phyloP scores from a whole-genome alignment of 371 early-diverging fungal species.

The Coemansia linderi region DNA sequence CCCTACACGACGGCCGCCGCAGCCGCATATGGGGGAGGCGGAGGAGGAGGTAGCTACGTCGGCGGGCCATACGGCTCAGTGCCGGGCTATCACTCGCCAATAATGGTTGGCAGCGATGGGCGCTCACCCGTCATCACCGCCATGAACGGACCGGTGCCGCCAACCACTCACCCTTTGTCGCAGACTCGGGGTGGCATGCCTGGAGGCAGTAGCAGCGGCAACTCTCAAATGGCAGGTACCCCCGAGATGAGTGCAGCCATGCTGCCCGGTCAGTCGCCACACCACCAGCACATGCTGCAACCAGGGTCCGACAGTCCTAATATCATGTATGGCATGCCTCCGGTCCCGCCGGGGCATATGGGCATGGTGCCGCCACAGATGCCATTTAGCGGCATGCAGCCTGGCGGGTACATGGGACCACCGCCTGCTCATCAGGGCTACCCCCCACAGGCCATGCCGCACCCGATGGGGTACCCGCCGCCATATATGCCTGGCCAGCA shows the following conservation, averaged over 20 bases:
- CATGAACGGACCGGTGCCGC: constrained; percentile 16
- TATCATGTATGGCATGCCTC: constrained; percentile 31
- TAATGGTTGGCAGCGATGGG: constrained; percentile 27
- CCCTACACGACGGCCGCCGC: constrained; percentile 20
- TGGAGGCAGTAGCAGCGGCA: constrained; percentile 7
- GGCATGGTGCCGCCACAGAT: constrained; percentile 51
- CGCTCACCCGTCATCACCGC: constrained; percentile 33
- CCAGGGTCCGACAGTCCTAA: constrained; percentile 34
- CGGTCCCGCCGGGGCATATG: constrained; percentile 42
- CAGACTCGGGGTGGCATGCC: constrained; percentile 13
- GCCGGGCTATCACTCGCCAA: constrained; percentile 35
- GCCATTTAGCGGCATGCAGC: constrained; percentile 42
- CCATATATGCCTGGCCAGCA: constrained; percentile 41
- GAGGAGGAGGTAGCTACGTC: constrained; percentile 9
- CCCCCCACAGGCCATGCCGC: constrained; percentile 39
- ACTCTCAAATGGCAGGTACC: constrained; percentile 23
- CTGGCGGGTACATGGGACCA: constrained; percentile 43
- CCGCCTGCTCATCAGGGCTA: constrained; percentile 45
- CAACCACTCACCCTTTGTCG: constrained; percentile 24
- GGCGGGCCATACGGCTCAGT: constrained; percentile 29
- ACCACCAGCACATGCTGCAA: constrained; percentile 15
- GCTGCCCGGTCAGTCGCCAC: constrained; percentile 20
- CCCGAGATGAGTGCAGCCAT: constrained; percentile 43
- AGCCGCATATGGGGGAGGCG: constrained; percentile 8
- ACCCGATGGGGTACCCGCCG: constrained; percentile 46